Conservation (phyloP, 2,329 filamentous ascomycete species). For the Coccinonectria pachysandricola region DNA sequence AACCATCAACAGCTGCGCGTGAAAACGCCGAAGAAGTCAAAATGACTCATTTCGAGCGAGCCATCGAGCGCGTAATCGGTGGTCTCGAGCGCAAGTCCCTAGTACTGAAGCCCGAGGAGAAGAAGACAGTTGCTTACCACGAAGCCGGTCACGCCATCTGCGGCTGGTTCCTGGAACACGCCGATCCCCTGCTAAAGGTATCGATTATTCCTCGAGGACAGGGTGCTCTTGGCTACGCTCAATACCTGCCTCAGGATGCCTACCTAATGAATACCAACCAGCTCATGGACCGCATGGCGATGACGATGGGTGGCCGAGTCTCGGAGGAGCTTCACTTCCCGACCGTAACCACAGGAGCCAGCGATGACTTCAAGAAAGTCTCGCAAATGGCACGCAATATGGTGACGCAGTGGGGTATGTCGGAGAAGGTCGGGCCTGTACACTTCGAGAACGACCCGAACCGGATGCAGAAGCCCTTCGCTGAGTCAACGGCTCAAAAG, state of each 20-base stretch:
- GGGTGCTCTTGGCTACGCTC: slow-evolving; percentile 88
- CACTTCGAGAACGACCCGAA: slow-evolving; percentile 80
- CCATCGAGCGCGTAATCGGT: slow-evolving; percentile 93
- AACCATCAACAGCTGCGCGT: slow-evolving; percentile 58
- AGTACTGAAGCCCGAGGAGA: slow-evolving; percentile 86
- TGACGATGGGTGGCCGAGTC: slow-evolving; percentile 93
- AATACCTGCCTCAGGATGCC: slow-evolving; percentile 89
- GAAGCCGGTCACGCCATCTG: slow-evolving; percentile 98
- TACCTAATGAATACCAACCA: slow-evolving; percentile 95
- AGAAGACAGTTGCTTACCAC: slow-evolving; percentile 93
- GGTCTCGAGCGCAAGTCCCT: slow-evolving; percentile 96
- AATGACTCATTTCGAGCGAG: slow-evolving; percentile 91
- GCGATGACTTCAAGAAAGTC: slow-evolving; percentile 97
- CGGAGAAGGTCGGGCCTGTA: slow-evolving; percentile 81
- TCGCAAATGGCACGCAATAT: slow-evolving; percentile 92
- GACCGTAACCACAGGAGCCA: slow-evolving; percentile 88
- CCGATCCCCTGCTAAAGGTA: slow-evolving; percentile 95
- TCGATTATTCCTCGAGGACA: slow-evolving; percentile 96
- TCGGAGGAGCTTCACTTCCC: slow-evolving; percentile 96
- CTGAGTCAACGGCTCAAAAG: slow-evolving; percentile 81
- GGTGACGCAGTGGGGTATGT: slow-evolving; percentile 99
- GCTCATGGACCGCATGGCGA: slow-evolving; percentile 98
- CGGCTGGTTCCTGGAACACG: slow-evolving; percentile 93
- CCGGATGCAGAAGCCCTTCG: slow-evolving; percentile 88
- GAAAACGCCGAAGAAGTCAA: slow-evolving; percentile 68